phyloP scores from a whole-genome alignment of 495 filamentous ascomycete species.

The Trichoderma virens region DNA sequence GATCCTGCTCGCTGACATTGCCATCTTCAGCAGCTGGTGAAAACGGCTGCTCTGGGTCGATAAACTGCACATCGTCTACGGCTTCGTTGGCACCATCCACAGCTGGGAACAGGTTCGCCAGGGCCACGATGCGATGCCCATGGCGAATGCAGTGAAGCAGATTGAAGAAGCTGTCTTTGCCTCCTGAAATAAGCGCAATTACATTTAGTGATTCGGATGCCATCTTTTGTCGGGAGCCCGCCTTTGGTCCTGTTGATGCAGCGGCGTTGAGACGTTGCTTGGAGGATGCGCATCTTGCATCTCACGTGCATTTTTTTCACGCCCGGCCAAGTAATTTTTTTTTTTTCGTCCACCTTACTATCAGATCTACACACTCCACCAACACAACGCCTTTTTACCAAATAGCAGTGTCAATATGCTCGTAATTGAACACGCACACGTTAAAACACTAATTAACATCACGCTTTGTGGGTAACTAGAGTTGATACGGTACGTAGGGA shows the following conservation, averaged over 20 bases:
- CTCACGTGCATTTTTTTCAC: background rate
- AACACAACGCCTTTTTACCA: background rate
- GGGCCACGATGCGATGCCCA: constrained; percentile 76
- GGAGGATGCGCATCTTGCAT: background rate
- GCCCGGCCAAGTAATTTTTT: background rate
- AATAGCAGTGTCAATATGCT: background rate
- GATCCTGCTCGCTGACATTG: constrained; percentile 51
- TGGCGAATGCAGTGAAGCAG: constrained; percentile 82
- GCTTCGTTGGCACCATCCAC: constrained; percentile 6
- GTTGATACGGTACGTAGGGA: too few species aligned
- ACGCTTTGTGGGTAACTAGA: too few species aligned
- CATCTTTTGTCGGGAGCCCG: background rate
- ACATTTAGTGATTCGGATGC: constrained; percentile 52
- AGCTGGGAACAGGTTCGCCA: constrained; percentile 80
- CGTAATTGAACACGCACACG: too few species aligned
- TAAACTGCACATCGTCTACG: background rate
- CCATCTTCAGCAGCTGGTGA: constrained; percentile 3
- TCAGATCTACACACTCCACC: background rate
- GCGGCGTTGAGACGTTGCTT: background rate
- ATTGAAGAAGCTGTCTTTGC: constrained; percentile 94
- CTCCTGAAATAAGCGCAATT: constrained; percentile 88
- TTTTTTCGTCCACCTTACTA: background rate
- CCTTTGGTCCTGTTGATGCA: background rate
- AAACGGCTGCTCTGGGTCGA: background rate
- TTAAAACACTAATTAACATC: too few species aligned